Conservation (phyloP, 345 rosid genomes). For the Eucalyptus erythrocorys region DNA sequence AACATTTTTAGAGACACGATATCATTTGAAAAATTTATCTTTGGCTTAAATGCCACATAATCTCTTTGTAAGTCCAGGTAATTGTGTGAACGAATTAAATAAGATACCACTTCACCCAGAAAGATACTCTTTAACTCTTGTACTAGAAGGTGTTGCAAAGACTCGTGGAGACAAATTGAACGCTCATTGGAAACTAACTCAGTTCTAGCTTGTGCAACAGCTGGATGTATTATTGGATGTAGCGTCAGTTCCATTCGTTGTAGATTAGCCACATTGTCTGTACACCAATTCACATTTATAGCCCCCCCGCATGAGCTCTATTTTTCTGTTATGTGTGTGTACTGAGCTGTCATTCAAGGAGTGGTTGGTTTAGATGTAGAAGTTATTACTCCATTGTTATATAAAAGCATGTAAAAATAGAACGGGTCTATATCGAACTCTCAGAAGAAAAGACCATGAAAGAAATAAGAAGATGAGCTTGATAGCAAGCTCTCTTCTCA, state of each 20-base stretch:
- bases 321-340: too few relatives aligned
- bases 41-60: background rate
- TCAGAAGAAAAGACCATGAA: too few relatives aligned
- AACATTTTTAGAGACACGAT: background rate
- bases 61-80: background rate
- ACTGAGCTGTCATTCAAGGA: too few relatives aligned
- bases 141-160: slow-evolving; percentile 67
- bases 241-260: background rate
- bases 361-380: too few relatives aligned
- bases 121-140: background rate
- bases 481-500: too few relatives aligned
- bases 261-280: background rate
- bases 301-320: too few relatives aligned
- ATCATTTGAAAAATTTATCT: background rate
- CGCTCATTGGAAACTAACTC: background rate
- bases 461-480: too few relatives aligned
- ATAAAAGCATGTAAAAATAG: too few relatives aligned
- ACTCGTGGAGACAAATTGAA: slow-evolving; percentile 18
- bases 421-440: too few relatives aligned
- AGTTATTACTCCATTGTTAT: too few relatives aligned
- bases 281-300: background rate
- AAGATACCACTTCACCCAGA: background rate
- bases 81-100: too few relatives aligned
- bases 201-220: background rate
- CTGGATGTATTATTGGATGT: background rate